phyloP scores from a whole-genome alignment of 2,329 filamentous ascomycete species.

The Pyrenophora teres region DNA sequence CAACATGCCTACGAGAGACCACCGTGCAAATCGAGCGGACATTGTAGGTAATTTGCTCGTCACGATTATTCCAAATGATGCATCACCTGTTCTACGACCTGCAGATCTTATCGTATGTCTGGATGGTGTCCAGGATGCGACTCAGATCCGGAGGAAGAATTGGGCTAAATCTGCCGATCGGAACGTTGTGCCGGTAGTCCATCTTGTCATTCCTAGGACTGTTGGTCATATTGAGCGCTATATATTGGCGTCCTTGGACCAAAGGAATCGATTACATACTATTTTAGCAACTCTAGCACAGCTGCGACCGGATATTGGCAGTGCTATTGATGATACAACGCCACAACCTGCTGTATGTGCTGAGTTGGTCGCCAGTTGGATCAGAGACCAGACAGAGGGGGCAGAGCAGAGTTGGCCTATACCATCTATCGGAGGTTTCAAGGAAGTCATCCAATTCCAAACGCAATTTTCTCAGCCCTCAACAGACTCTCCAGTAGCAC shows the following conservation, averaged over 20 bases:
- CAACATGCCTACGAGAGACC: slow-evolving; percentile 29
- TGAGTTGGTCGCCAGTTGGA: slow-evolving; percentile 32
- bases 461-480: slow-evolving; percentile 31
- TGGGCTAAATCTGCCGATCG: slow-evolving; percentile 29
- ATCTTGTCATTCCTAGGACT: slow-evolving; percentile 49
- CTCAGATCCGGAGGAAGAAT: slow-evolving; percentile 29
- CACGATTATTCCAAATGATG: slow-evolving; percentile 42
- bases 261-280: slow-evolving; percentile 38
- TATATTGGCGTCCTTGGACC: slow-evolving; percentile 27
- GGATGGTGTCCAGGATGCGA: slow-evolving; percentile 39
- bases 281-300: slow-evolving; percentile 46
- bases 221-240: slow-evolving; percentile 53
- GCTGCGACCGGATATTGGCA: slow-evolving; percentile 36
- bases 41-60: slow-evolving; percentile 31
- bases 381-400: slow-evolving; percentile 16
- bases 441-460: slow-evolving; percentile 35
- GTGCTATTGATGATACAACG: slow-evolving; percentile 38
- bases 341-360: slow-evolving; percentile 32
- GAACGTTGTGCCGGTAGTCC: slow-evolving; percentile 38
- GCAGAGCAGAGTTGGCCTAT: slow-evolving; percentile 32
- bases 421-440: slow-evolving; percentile 38
- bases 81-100: slow-evolving; percentile 25
- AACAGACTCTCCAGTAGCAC: slow-evolving; percentile 19
- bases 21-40: slow-evolving; percentile 10
- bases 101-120: slow-evolving; percentile 50